Base-by-base conservation (phyloP, 768 basidiomycete species). In the Amanita pseudoporphyria region DNA sequence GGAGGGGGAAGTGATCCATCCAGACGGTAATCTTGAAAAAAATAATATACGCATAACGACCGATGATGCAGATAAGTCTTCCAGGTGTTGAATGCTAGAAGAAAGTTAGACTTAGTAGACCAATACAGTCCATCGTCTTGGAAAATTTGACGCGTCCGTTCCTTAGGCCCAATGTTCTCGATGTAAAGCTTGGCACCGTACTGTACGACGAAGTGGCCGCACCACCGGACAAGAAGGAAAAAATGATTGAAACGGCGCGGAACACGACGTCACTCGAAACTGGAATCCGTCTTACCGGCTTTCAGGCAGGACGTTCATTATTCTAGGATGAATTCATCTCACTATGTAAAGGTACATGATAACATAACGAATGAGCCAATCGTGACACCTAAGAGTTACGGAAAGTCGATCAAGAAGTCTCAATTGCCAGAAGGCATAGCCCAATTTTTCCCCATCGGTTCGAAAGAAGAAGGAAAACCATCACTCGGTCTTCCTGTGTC, bases 111-210 rank as follows among this genome's bases (percentile, higher is more conserved):
- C 33, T 36, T 38, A 37, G 45, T 19, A 13, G 9, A 24, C 45
- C 35, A 47, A 47, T 55, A 71, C 81, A 93, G 71, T 82, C 79
- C 52, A 68, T 95, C 47, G 89, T 95, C 26, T 66, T 99, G 3
- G 84, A 94, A 67, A 97, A 99, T 63, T 67, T 93, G 10, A 66
- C 85, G 2, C 65, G 83, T 55, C 60, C 72, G 1, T 97, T 93
- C 69, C 57, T 66, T 31, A 84, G 81, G 61, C 94, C 94, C 5
- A 91, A 87, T 56, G 77, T 96, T 51, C 71, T 97, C 24, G 95
- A 99, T 62, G 73, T 92, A 61, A 99, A 98, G 64, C 84, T 98
- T 13, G 96, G 96, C 1, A 94, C 86, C 0, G 71, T 85, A 1
- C 74, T 98, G n/a, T 88, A 87, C 54, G 91, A 88, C 45, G 77